Conservation (phyloP, 2,329 filamentous ascomycete species). For the Ascosphaera pollenicola region DNA sequence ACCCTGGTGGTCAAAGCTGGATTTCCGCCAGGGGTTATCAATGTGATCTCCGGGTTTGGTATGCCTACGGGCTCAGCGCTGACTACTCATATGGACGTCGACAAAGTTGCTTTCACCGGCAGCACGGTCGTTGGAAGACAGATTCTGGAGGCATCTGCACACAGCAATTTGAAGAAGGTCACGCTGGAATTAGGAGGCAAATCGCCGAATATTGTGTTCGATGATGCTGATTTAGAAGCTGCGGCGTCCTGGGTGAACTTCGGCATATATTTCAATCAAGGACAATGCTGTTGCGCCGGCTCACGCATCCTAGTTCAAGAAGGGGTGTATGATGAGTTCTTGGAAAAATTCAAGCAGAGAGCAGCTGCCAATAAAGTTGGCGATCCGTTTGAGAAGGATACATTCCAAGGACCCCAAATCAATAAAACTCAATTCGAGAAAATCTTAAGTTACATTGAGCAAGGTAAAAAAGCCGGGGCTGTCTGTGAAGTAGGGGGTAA, state of each 20-base stretch:
- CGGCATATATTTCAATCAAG: constrained; percentile 83
- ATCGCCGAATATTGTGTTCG: constrained; percentile 90
- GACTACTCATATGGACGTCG: constrained; percentile 53
- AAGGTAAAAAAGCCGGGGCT: constrained; percentile 55
- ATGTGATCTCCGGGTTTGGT: constrained; percentile 57
- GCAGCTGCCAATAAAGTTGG: constrained; percentile 28
- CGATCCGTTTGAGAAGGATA: constrained; percentile 22
- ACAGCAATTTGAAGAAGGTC: constrained; percentile 63
- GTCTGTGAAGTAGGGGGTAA: constrained; percentile 55
- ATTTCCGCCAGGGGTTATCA: constrained; percentile 75
- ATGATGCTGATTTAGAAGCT: constrained; percentile 61
- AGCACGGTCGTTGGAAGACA: constrained; percentile 43
- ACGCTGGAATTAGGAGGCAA: constrained; percentile 90
- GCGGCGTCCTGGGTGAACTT: constrained; percentile 66
- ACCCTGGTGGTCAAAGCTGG: constrained; percentile 74
- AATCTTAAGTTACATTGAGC: constrained; percentile 56
- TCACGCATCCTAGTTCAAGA: constrained; percentile 32
- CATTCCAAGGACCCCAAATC: constrained; percentile 32
- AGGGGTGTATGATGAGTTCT: constrained; percentile 31
- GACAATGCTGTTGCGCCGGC: constrained; percentile 86
- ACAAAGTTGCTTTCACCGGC: constrained; percentile 89
- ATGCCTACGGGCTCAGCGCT: constrained; percentile 63
- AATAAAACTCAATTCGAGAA: constrained; percentile 69
- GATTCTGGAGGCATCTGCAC: constrained; percentile 77
- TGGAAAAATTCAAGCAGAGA: constrained; percentile 30